Conservation (phyloP, 208 protist species). For the Wallacemonas collosoma region DNA sequence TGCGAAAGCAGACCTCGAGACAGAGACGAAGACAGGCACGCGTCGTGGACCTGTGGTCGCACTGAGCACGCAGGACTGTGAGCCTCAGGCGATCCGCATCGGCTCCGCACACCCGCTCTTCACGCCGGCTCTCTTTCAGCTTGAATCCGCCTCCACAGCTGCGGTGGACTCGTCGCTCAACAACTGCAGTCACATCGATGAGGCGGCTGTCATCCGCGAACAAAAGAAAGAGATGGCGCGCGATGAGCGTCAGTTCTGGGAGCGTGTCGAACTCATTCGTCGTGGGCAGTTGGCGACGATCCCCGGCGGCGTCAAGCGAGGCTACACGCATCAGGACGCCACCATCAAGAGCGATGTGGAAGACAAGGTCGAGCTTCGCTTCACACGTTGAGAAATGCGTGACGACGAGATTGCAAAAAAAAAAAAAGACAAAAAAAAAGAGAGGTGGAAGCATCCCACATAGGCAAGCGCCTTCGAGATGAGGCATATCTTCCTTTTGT, state of each 20-base stretch:
- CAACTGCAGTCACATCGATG: conserved; percentile 39
- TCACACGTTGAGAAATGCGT: conserved; percentile 50
- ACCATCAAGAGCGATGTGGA: conserved; percentile 55
- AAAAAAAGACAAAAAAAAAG: conserved; percentile 17
- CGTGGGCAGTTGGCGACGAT: conserved; percentile 73
- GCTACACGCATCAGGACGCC: conserved; percentile 56
- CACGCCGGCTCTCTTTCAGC: conserved; percentile 63
- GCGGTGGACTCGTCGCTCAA: neutral
- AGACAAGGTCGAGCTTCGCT: conserved; percentile 85
- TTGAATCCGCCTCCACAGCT: conserved; percentile 35
- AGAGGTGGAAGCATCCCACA: neutral
- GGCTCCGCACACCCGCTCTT: conserved; percentile 72
- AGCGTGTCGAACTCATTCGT: conserved; percentile 85
- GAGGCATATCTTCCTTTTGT: too few relatives aligned
- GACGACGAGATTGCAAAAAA: neutral
- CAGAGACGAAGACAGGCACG: neutral
- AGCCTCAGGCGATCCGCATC: conserved; percentile 61
- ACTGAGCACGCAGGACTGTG: conserved; percentile 47
- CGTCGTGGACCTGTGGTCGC: conserved; percentile 24
- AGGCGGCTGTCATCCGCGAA: conserved; percentile 41
- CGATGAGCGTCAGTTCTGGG: conserved; percentile 86
- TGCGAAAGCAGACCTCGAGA: neutral
- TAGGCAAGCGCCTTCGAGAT: neutral
- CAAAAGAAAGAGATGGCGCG: conserved; percentile 75
- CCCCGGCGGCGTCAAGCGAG: conserved; percentile 50